Base-by-base conservation (phyloP, 1,284 basidiomycete genomes). In the Thecaphora thlaspeos region DNA sequence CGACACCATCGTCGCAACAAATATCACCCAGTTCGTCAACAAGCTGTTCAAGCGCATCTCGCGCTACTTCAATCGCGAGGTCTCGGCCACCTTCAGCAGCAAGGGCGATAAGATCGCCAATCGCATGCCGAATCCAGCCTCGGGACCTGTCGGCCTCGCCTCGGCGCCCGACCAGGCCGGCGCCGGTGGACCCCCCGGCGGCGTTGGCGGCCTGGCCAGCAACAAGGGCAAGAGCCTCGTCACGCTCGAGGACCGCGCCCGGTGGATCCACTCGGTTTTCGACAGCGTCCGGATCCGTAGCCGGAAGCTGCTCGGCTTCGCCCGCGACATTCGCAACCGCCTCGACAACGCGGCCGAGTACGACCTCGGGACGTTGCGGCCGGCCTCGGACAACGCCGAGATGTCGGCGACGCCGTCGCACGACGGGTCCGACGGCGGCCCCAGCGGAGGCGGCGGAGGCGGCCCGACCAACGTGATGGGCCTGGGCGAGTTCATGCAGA, bases 311-410 rank as follows among this genome's bases (percentile, higher is more conserved):
- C 89, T 94, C 67, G 88, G 93, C 3, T 93, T 96, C 78, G 70
- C 71, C 2, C 68, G 80, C 52, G 77, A 79, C 36, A 79, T 81
- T 58, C 73, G 80, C 18, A 87, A 90, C 70, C 85, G 90, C 38
- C 94, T 96, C 80, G 90, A 90, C 73, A 97, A 97, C 78, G 91
- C 93, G 1, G 90, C 93, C 1, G 95, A 98, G 79, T 98, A 96
- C 76, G 84, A 83, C 46, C 82, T 98, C 28, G 89, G 91, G 55
- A 84, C 86, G 45, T 55, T 75, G 32, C 51, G 63, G 2, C 56
- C 66, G 8, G 56, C 67, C 7, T 30, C 47, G 23, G 68, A 68
- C 32, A 57, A 61, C 22, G 40, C 40, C 19, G 49, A 14, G 59
- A 68, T 4, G 51, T 51, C 5, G 58, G 57, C 30, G 60, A 51